Evolutionary conservation across 495 filamentous ascomycete genomes (phyloP).

Genomic region (Hypoxylon perforatum): DNA sequence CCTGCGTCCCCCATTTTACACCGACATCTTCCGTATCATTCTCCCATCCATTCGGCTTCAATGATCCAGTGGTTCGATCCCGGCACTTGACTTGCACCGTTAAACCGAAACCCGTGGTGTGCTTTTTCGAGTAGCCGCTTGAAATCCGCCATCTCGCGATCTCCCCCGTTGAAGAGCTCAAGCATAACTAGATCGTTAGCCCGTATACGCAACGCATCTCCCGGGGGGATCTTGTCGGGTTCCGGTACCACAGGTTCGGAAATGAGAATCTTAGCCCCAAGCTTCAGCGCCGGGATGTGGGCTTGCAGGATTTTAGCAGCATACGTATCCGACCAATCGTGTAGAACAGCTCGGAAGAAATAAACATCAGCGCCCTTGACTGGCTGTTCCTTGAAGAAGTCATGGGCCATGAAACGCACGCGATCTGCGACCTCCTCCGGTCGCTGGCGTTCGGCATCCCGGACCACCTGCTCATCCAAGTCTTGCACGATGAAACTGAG

Average conservation of each 20-base stretch:
- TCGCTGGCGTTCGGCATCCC: constrained; percentile 27
- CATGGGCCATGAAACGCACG: constrained; percentile 53
- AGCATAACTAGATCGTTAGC: not conserved
- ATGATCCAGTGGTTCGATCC: no score
- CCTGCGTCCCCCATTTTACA: no score
- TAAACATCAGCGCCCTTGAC: constrained; percentile 54
- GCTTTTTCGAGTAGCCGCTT: not conserved
- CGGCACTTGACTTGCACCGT: not conserved
- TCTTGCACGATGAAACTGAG: constrained; percentile 29
- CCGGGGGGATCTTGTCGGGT: not conserved
- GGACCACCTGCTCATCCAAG: constrained; percentile 38
- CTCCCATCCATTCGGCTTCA: no score
- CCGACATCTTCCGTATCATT: no score
- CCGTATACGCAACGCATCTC: not conserved
- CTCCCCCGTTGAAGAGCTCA: not conserved
- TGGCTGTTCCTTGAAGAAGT: constrained; percentile 59
- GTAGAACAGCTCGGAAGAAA: no score
- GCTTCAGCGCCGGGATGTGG: constrained; percentile 55
- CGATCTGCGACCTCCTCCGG: constrained; percentile 23
- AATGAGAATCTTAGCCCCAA: constrained; percentile 48
- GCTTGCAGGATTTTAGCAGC: constrained; percentile 51
- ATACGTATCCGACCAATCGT: not conserved
- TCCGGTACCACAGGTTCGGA: constrained; percentile 52
- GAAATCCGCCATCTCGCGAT: constrained; percentile 3
- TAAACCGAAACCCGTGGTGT: not conserved